Evolutionary conservation across 2,329 filamentous ascomycete genomes (phyloP), one percentile per base, ranked within the genome.

Genomic region (Sarocladiaceae sp.): DNA sequence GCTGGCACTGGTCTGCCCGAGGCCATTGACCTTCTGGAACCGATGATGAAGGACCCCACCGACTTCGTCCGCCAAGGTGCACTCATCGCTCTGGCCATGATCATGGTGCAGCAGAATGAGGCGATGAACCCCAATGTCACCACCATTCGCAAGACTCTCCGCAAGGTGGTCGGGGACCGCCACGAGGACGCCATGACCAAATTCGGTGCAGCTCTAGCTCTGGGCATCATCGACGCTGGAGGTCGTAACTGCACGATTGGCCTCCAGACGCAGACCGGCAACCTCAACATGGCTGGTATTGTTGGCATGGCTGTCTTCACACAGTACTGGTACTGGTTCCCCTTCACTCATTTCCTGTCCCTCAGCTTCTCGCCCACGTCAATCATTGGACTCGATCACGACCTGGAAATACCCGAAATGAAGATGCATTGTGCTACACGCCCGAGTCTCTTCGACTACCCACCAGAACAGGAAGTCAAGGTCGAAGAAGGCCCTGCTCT

Each of bases 301-400:
- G 90, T 98, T 15, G 94, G 93, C 54, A 95, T 95, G 82, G 91
- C 89, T 21, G 86, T 98, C 44, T 98, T 98, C 68, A 95, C 90
- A 7, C 93, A 98, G 64, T 98, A 98, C 72, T 98, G 93, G 93
- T 98, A 98, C 72, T 98, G 93, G 93, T 98, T 98, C 79, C 93
- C 93, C 48, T 85, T 97, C 57, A 95, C 93, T 23, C 93, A 98
- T 67, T 98, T 98, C 80, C 66, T 98, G 47, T 94, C 91, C 1
- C 75, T 98, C 49, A 90, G 88, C 58, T 97, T 98, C 68, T 89
- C 88, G n/a, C 93, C 93, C 1, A 98, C 94, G 2, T 86, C 93
- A 1, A 86, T 98, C 58, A 96, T 97, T 55, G 91, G 87, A 48
- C 80, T 98, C 20, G 90, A 98, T 60, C 85, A 94, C 58, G 88